Evolutionary conservation across 2,329 filamentous ascomycete species (phyloP), one percentile per base, ranked within the genome.

Genomic region (Xylaria polymorpha): DNA sequence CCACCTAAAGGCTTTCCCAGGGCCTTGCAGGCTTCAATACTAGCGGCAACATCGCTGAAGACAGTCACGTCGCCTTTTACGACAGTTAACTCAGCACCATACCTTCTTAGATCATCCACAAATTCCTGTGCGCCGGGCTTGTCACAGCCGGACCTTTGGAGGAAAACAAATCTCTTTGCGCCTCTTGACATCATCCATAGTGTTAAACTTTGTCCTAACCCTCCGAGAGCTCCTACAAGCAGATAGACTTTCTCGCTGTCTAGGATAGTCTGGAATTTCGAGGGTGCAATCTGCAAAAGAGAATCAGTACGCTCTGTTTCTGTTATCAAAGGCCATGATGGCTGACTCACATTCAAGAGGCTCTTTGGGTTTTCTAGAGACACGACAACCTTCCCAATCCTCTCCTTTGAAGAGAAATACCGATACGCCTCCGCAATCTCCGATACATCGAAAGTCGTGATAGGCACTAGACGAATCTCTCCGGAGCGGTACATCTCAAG

Each of bases 201-300:
- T 4, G 72, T 74, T 3, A 82, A 63, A 51, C 78, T 79, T 12
- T 78, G 73, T 0, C 80, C 79, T 0, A 82, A 67, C 0, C 79
- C 79, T 4, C 80, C 79, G 1, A 77, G 70, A 18, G 71, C 72
- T 0, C 75, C 74, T 0, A 75, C 44, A 1, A 76, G 66, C 2
- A 76, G 61, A 51, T 76, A 74, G 1, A 67, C 67, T 29, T 72
- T 72, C 3, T 63, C 48, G 10, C 60, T 35, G n/a, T 69, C 58
- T n/a, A 74, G 53, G 3, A 62, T n/a, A 1, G 64, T 63, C 4
- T 25, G 20, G 48, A 70, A 74, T 12, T 39, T 66, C 5, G 70
- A 15, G 5, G 62, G 65, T 4, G 57, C 39, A 12, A 69, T 63
- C 43, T 46, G 7, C 10, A 46, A 25, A 22, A 18, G 56, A 18